A percentile compares a stretch with the other conserved stretches of the same genome.
These are phyloP conservation scores for Moricandia moricandioides DNA, from an alignment of 345 rosid genomes.

Conservation along the genomic window DNA sequence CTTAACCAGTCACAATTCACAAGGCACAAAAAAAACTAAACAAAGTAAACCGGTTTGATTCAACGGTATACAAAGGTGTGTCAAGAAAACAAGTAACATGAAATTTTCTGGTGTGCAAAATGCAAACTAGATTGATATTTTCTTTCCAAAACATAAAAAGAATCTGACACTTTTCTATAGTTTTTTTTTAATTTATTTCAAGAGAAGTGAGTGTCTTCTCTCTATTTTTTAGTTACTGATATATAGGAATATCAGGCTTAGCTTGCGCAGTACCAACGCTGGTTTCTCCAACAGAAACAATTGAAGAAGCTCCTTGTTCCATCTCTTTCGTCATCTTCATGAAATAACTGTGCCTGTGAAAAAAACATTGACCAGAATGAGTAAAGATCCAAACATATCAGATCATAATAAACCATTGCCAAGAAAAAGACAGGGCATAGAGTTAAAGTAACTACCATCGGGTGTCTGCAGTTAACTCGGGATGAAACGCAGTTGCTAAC, in stretches of 20 bases:
- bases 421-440: neutral
- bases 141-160: slow-evolving; percentile 6
- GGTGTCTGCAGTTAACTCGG: slow-evolving; percentile 88
- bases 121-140: slow-evolving; percentile 28
- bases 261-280: slow-evolving; percentile 40
- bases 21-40: slow-evolving; percentile 5
- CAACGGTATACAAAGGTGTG: slow-evolving; percentile 12
- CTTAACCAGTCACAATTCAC: slow-evolving; percentile 1
- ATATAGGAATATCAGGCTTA: slow-evolving; percentile 77
- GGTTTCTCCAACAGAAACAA: slow-evolving; percentile 47
- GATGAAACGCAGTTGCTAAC: slow-evolving; percentile 94
- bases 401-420: neutral
- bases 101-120: slow-evolving; percentile 4
- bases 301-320: slow-evolving; percentile 51
- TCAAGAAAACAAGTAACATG: slow-evolving; percentile 18
- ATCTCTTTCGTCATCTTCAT: slow-evolving; percentile 66
- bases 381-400: neutral
- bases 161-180: slow-evolving; percentile 20
- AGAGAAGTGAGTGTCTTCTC: slow-evolving; percentile 9
- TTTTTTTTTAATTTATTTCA: slow-evolving; percentile 26
- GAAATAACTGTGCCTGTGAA: slow-evolving; percentile 83
- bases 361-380: neutral
- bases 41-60: slow-evolving; percentile 3
- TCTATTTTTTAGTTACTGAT: slow-evolving; percentile 29
- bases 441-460: slow-evolving; percentile 58